Evolutionary conservation across 2,329 filamentous ascomycete genomes (phyloP), one percentile per base, ranked within the genome.

Genomic region (Fusarium fujikuroi): DNA sequence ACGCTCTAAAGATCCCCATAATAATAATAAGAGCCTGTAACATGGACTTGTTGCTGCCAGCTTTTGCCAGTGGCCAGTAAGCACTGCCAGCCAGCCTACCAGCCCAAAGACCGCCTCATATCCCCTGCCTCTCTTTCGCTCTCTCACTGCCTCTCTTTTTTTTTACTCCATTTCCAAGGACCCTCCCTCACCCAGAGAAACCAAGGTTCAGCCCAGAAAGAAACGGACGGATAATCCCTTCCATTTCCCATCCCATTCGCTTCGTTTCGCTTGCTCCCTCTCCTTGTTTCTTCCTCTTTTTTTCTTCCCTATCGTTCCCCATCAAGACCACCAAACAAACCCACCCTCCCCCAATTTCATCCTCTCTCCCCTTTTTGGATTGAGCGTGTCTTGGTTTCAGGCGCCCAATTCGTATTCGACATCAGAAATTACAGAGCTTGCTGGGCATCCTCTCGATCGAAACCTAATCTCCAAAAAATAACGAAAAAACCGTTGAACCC

Each of bases 171-270:
- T 37, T 62, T 39, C 40, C 56, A 59, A 49, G 54, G 40, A 36
- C 54, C 50, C 50, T 54, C 54, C 50, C 50, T 54, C 50, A n/a
- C 50, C 23, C 18, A 39, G 50, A 28, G 34, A 54, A 40, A 54
- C 64, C 64, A 69, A 70, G 66, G 53, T 60, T 70, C 67, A 70
- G 67, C 67, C 67, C 70, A 70, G 59, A 59, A 23, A 73, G 52
- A 70, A 70, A 60, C 59, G 42, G 44, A 69, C 67, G 67, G 67
- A 70, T 54, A 74, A 76, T 75, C 73, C 70, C 69, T 70, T 75
- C 64, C 42, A 58, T 58, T 58, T 49, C 68, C 69, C 60, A 70
- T 72, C 40, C 68, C 63, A 60, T 75, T 72, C 64, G 63, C 56
- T 69, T 64, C 58, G 63, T 67, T 65, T 62, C 69, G 64, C 63